Conservation (phyloP, 345 rosid species). For the Lepidium sativum region DNA sequence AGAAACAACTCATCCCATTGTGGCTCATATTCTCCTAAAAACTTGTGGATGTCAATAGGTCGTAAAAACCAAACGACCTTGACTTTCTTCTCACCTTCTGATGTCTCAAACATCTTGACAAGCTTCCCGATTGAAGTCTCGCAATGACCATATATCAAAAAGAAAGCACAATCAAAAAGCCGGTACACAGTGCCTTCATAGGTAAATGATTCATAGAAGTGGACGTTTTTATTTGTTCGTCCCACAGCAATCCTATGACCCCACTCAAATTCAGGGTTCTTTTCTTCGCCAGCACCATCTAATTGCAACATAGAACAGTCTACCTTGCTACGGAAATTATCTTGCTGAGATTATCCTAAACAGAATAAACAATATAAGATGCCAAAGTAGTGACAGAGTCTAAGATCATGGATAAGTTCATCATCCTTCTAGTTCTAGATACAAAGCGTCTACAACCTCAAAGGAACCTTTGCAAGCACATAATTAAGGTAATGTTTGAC, state of each 20-base stretch:
- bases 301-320: slow-evolving; percentile 20
- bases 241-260: slow-evolving; percentile 26
- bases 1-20: slow-evolving; percentile 50
- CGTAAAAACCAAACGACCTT: slow-evolving; percentile 53
- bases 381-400: background rate
- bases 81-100: slow-evolving; percentile 29
- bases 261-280: slow-evolving; percentile 30
- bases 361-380: background rate
- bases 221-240: slow-evolving; percentile 4
- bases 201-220: slow-evolving; percentile 36
- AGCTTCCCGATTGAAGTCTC: slow-evolving; percentile 49
- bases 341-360: background rate
- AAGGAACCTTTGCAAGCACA: background rate
- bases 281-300: background rate
- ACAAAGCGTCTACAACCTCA: background rate
- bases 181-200: slow-evolving; percentile 32
- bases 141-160: background rate
- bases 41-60: slow-evolving; percentile 36
- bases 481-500: background rate
- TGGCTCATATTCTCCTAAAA: slow-evolving; percentile 37
- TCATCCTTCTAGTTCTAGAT: background rate
- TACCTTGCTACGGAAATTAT: background rate
- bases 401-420: background rate
- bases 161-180: slow-evolving; percentile 38
- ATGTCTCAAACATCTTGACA: slow-evolving; percentile 36